Base-by-base conservation (phyloP, 495 filamentous ascomycete species). In the Tuber microsphaerosporum region DNA sequence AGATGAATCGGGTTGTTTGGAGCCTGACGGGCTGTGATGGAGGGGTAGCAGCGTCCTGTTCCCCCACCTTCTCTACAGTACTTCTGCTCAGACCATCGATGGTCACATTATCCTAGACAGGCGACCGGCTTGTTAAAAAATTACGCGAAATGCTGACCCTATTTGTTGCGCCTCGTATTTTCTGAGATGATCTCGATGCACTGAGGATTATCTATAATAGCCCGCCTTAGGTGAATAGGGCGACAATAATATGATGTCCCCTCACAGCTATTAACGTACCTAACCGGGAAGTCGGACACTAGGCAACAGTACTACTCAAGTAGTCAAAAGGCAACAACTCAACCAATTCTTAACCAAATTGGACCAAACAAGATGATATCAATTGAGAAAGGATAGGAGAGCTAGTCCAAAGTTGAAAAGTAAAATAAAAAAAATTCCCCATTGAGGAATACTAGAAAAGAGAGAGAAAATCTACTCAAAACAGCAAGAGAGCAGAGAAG, bases 1-100 rank as follows among this genome's bases (percentile, higher is more conserved):
- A 44, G 74, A 37, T 44, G 69, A 41, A 74, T 73, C 20, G 48
- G 43, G 72, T 31, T n/a, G 70, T 31, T 34, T 26, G 68, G 43
- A n/a, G 68, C 26, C 42, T 45, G 56, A 2, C n/a, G 65, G 78
- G 42, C 45, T 45, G 71, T 45, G 79, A 65, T 75, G 79, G 75
- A 74, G 76, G 72, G 56, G 56, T 31, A 65, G 14, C 14, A 65
- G 10, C 26, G 0, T 26, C 16, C 17, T 6, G 17, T 34, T 26
- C 10, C 10, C 56, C 5, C 0, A 9, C n/a, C 26, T 65, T 61
- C 51, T 5, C 51, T n/a, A n/a, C n/a, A n/a, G n/a, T 61, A 10
- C 51, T 51, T 34, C 56, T 65, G n/a, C 51, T 61, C 31, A 61
- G n/a, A 61, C 51, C n/a, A 16, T 61, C n/a, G 51, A 56, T 31